phyloP scores from a whole-genome alignment of 192 early-diverging fungal genomes.

The Backusella parvicylindrica region DNA sequence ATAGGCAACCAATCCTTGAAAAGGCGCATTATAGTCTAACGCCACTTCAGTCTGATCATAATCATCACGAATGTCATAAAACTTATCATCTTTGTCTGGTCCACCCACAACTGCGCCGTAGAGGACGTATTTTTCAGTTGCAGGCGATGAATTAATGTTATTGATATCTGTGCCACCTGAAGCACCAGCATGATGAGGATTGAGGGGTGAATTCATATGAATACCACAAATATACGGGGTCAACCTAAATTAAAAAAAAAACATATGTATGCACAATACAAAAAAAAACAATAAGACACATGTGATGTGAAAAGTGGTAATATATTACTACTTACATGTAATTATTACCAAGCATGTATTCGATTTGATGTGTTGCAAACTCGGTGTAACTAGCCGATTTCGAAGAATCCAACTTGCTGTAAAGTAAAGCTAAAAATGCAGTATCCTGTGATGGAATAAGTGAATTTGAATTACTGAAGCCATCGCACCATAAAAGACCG shows the following conservation, averaged over 20 bases:
- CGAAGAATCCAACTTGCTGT: conserved; percentile 15
- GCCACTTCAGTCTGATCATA: conserved; percentile 53
- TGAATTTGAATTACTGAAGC: conserved; percentile 27
- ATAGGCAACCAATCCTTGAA: conserved; percentile 48
- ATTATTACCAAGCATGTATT: conserved; percentile 55
- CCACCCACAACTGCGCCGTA: conserved; percentile 61
- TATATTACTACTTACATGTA: conserved; percentile 26
- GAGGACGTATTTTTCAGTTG: conserved; percentile 33
- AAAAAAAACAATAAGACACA: background rate
- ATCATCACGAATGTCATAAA: conserved; percentile 41
- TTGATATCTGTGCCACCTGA: conserved; percentile 44
- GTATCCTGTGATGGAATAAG: conserved; percentile 33
- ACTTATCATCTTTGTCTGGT: conserved; percentile 49
- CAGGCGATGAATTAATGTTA: conserved; percentile 37
- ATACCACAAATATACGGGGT: conserved; percentile 57
- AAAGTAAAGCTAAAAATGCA: conserved; percentile 37
- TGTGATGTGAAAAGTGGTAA: background rate
- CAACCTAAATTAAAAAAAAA: conserved; percentile 19
- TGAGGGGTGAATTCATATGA: conserved; percentile 53
- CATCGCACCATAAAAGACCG: conserved; percentile 40
- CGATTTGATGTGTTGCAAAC: conserved; percentile 42
- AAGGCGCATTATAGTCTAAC: conserved; percentile 53
- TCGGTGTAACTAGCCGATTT: conserved; percentile 13
- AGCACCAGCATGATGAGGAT: conserved; percentile 55
- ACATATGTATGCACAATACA: background rate